Evolutionary conservation across 257 asterid species (phyloP), one percentile per base, ranked within the genome.

Genomic region (Orobanche coerulescens): DNA sequence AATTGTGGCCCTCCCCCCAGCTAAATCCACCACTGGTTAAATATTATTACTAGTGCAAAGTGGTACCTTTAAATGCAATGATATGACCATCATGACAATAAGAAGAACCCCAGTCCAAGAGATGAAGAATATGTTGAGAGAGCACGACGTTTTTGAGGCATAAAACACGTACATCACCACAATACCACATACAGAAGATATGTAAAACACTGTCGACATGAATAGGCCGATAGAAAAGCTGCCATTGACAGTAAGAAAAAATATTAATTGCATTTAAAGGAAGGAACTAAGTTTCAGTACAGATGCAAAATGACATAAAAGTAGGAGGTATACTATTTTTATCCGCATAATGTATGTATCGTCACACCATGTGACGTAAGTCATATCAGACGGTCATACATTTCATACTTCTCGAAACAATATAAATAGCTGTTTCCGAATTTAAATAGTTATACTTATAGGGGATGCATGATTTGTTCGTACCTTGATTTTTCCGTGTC

Each of bases 91-190:
- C 94, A 91, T 91, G n/a, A 88, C 96, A 1, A 77, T 72, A 2
- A 91, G 90, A 70, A 91, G 79, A 79, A 91, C 51, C 6, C 81
- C 95, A 0, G 95, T 85, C 96, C 96, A 91, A 30, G 96, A 70
- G 73, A 91, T 82, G 87, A 91, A 91, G 77, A 91, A 91, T 72
- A 88, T 85, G 84, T 88, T 91, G 63, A 91, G 87, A 44, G 82
- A 59, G 79, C 98, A 91, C 0, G 90, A 72, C 12, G 73, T 59
- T 46, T 81, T 85, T 2, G 95, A 78, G 61, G 83, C 94, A 15
- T 91, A 91, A 34, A 88, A 62, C 44, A 76, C 85, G 47, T 85
- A 91, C 98, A 91, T 91, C 56, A 78, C 75, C 39, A 72, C 75
- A 20, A 91, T 76, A 61, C 98, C 98, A 55, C 79, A 77, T 0